These are phyloP conservation scores for Neopestalotiopsis sp. DNA, from an alignment of 2,329 filamentous ascomycete species.

Conservation along the genomic window DNA sequence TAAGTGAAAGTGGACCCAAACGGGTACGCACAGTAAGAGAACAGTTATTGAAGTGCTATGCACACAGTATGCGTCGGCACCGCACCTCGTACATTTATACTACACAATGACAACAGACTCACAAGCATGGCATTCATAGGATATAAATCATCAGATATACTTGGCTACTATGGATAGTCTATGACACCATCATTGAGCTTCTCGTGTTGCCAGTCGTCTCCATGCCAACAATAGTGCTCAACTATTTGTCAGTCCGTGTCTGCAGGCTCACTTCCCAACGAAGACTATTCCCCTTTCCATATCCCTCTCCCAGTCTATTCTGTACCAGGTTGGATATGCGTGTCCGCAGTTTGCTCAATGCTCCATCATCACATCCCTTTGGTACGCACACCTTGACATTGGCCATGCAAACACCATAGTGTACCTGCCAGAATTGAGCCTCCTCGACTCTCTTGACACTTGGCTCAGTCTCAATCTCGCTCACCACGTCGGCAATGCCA, in stretches of 20 bases:
- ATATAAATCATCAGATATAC: background rate
- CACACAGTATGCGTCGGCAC: background rate
- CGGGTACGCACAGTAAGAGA: background rate
- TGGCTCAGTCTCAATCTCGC: conserved; percentile 83
- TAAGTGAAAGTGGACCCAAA: conserved; percentile 8
- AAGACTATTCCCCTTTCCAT: conserved; percentile 77
- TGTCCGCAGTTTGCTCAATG: conserved; percentile 74
- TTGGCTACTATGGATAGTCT: background rate
- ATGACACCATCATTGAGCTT: background rate
- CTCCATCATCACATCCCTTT: conserved; percentile 69
- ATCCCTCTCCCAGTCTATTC: conserved; percentile 85
- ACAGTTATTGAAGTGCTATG: background rate
- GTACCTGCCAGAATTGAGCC: conserved; percentile 97
- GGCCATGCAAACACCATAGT: conserved; percentile 96
- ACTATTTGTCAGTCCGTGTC: conserved; percentile 51
- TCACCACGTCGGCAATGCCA: conserved; percentile 75
- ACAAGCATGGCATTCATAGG: background rate
- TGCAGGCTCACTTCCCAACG: conserved; percentile 95
- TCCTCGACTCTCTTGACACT: conserved; percentile 81
- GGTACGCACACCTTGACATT: conserved; percentile 81
- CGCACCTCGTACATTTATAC: background rate
- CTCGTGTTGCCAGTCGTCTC: background rate
- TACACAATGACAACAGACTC: background rate
- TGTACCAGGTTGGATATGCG: conserved; percentile 80
- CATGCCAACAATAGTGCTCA: background rate